These are phyloP conservation scores for Paramecium biaurelia DNA, from an alignment of 73 alveolate genomes.

Conservation along the genomic window DNA sequence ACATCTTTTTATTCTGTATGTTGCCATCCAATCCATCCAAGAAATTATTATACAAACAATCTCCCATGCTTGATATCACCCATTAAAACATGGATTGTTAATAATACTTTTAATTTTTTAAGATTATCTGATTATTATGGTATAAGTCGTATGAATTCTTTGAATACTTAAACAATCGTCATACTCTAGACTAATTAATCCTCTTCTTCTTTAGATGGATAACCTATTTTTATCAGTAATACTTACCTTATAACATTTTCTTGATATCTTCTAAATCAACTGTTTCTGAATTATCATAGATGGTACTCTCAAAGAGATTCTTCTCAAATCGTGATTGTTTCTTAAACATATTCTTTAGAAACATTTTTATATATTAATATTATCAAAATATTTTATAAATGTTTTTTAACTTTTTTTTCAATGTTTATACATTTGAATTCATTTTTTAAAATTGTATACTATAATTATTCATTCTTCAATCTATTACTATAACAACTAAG, in stretches of 20 bases:
- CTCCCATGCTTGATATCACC: constrained; percentile 52
- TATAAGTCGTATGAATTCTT: constrained; percentile 5
- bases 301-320: neutral
- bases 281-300: constrained; percentile 1
- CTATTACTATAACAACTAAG: neutral
- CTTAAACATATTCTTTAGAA: constrained; percentile 24
- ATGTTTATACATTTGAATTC: neutral
- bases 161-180: constrained; percentile 40
- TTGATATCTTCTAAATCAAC: constrained; percentile 45
- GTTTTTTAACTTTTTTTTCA: neutral
- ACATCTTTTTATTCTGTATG: neutral
- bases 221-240: neutral
- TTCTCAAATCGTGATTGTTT: constrained; percentile 19
- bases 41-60: constrained; percentile 13
- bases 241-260: constrained; percentile 20
- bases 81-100: constrained; percentile 40
- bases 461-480: neutral
- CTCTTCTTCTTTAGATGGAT: constrained; percentile 50
- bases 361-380: neutral
- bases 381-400: neutral
- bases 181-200: constrained; percentile 36
- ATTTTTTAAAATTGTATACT: neutral
- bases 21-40: constrained; percentile 26
- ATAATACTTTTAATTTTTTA: constrained; percentile 3
- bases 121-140: neutral